Conservation (phyloP, 2,329 filamentous ascomycete species). For the Dactylellina leptospora region DNA sequence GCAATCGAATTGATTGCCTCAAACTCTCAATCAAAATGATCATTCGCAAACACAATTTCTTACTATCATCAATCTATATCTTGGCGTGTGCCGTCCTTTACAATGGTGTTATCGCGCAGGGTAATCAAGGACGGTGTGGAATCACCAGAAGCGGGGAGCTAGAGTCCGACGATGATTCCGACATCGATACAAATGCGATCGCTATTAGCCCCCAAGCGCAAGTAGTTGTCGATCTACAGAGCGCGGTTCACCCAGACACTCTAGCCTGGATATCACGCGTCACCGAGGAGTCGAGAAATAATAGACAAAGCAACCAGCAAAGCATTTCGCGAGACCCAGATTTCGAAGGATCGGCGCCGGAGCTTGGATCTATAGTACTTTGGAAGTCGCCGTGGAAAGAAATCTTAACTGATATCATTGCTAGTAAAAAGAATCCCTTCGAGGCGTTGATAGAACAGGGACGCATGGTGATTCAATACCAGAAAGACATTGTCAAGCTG, state of each 20-base stretch:
- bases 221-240: no score
- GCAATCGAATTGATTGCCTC: no score
- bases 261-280: neutral
- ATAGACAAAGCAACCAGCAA: no score
- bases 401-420: neutral
- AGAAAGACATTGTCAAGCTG: neutral
- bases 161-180: neutral
- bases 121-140: no score
- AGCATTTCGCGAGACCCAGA: no score
- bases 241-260: neutral
- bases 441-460: neutral
- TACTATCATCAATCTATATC: no score
- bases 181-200: neutral
- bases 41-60: no score
- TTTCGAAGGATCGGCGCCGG: neutral
- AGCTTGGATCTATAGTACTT: neutral
- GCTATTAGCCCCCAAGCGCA: neutral
- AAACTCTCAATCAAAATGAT: no score
- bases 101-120: no score
- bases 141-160: no score
- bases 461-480: neutral
- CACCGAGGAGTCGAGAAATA: neutral
- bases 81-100: no score
- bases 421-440: neutral
- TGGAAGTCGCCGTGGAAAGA: neutral